Base-by-base conservation (phyloP, 805 yeast species). In the Kuraishia capsulata region DNA sequence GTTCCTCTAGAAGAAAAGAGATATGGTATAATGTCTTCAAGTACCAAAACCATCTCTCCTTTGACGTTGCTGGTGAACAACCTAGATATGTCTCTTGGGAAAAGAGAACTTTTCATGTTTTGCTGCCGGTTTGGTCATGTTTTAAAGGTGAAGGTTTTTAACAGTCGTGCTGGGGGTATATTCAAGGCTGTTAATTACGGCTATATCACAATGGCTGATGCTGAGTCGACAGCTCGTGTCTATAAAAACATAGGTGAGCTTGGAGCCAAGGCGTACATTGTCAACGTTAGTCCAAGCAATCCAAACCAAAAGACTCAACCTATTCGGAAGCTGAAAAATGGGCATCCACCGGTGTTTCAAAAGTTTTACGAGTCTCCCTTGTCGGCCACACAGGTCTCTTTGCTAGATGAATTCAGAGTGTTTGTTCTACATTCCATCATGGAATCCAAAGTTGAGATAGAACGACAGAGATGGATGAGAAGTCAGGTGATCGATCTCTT, bases 191-290 rank as follows among this genome's bases (percentile, higher is more conserved):
- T 17, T 11, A 8, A 14, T 17, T 90, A 90, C 62, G 95, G 97
- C 45, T 90, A 90, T 67, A 84, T 83, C 55, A 97, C 92, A 67
- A 71, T 87, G 56, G 96, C 96, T 32, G 83, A 86, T 42, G 88
- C 86, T 66, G 97, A 90, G 67, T 96, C 17, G 14, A 28, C 31
- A 6, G 95, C 59, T 90, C 89, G 17, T 78, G 80, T 35, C 52
- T 49, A 37, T 58, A 61, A 46, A 46, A 49, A 39, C 51, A 58
- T 23, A 53, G 52, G 24, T 42, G n/a, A n/a, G n/a, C 57, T 20
- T 61, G 6, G 5, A 6, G 5, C 17, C 17, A 28, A 11, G 13
- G 31, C 31, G 31, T 11, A 28, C 31, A 13, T 28, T 28, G 31
- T 14, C 31, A 23, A 17, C 17, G 8, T 28, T 11, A 5, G 14